A percentile compares a stretch with the other conserved stretches of the same genome.
Conservation (phyloP, 805 yeast genomes). For the Yarrowia bubula region DNA sequence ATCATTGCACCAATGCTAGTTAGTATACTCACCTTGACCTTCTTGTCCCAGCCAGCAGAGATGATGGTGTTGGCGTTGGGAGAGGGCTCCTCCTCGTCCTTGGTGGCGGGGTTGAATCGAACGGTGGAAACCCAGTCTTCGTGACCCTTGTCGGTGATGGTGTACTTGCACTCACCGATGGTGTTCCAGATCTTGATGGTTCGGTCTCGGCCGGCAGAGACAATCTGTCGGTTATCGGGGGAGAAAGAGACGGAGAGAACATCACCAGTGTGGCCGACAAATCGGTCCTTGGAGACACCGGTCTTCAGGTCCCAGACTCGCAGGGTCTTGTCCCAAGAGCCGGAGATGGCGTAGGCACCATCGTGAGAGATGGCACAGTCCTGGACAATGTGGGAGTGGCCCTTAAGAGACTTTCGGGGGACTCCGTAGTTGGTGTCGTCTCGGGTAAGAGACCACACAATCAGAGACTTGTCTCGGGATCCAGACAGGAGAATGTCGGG, state of each 20-base stretch:
- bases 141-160: slow-evolving; percentile 80
- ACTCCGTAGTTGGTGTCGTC: slow-evolving; percentile 97
- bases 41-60: slow-evolving; percentile 99
- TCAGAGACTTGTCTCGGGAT: slow-evolving; percentile 97
- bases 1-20: neutral
- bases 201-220: slow-evolving; percentile 98
- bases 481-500: slow-evolving; percentile 98
- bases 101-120: slow-evolving; percentile 80
- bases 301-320: slow-evolving; percentile 97
- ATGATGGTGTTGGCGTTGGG: slow-evolving; percentile 63
- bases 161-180: slow-evolving; percentile 93
- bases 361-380: slow-evolving; percentile 97
- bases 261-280: slow-evolving; percentile 97
- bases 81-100: slow-evolving; percentile 38
- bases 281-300: slow-evolving; percentile 92
- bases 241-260: slow-evolving; percentile 96
- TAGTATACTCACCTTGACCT: slow-evolving; percentile 87
- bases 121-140: slow-evolving; percentile 98
- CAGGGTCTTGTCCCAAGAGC: slow-evolving; percentile 99
- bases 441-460: slow-evolving; percentile 96
- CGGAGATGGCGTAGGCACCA: slow-evolving; percentile 96
- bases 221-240: slow-evolving; percentile 94
- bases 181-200: slow-evolving; percentile 99
- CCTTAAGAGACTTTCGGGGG: slow-evolving; percentile 94
- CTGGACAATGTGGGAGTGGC: slow-evolving; percentile 99